Base-by-base conservation (phyloP, 805 yeast genomes). In the Scheffersomyces coipomensis region DNA sequence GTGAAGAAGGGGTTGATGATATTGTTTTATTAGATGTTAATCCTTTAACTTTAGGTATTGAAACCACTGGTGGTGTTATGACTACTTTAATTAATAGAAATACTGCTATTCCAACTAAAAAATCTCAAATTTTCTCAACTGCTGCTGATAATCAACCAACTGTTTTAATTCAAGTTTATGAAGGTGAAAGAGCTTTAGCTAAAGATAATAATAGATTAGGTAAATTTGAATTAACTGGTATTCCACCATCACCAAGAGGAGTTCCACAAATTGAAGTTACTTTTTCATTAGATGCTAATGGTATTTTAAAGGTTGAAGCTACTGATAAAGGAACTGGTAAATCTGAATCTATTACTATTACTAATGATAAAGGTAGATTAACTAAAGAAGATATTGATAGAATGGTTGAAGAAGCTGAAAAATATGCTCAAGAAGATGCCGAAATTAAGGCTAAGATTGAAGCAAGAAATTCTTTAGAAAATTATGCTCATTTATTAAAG, bases 101-200 rank as follows among this genome's bases (percentile, higher is more conserved):
- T 87, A 87, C 98, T 59, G 91, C 98, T 62, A 96, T 91, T 60
- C 99, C 99, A 75, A 91, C 98, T 73, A 86, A 89, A 76, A 91
- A 91, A 86, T 85, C 96, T 68, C 89, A 96, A 80, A 91, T 96
- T 58, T 91, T 91, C 88, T 89, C 99, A 68, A 91, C 99, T 57
- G 95, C 88, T 64, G 96, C 86, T 60, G 99, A 91, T 81, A 88
- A 88, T 81, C 99, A 91, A 79, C 91, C 98, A 65, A 88, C 96
- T 57, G 98, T 91, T 53, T 93, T 88, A 75, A 89, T 91, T 86
- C 97, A 96, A 74, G 98, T 91, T 55, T 91, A 85, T 83, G 97
- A 91, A 81, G 99, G 99, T 84, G 99, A 91, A 82, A 93, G 99
- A 81, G 95, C 91, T 63, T 86, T 89, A 89, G 89, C 96, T 73